phyloP scores from a whole-genome alignment of 306 rosid species.

The Alnus glutinosa region DNA sequence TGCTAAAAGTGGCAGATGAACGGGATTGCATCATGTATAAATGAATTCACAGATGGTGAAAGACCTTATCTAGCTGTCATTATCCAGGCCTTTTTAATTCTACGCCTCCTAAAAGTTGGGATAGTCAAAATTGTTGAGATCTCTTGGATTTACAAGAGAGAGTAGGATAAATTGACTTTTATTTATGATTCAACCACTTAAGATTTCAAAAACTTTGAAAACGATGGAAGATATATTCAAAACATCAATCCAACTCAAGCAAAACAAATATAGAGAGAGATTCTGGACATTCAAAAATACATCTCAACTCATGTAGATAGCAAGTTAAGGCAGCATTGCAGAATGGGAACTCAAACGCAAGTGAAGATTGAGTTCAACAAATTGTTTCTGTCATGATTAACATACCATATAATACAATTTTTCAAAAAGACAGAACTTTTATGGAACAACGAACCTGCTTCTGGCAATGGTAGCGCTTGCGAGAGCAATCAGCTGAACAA shows the following conservation, averaged over 20 bases:
- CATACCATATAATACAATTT: neutral
- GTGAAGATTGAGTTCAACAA: neutral
- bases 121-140: neutral
- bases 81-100: neutral
- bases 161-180: neutral
- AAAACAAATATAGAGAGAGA: no score
- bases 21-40: neutral
- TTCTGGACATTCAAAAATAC: no score
- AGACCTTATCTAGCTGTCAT: neutral
- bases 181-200: neutral
- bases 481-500: conserved; percentile 95
- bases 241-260: neutral
- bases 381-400: neutral
- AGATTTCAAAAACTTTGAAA: neutral
- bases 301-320: neutral
- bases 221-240: neutral
- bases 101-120: neutral
- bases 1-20: neutral
- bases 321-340: neutral
- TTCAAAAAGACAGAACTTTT: neutral
- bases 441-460: conserved; percentile 63
- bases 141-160: neutral
- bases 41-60: neutral
- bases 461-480: conserved; percentile 98
- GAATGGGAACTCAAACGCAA: conserved; percentile 1